These are phyloP conservation scores for Xylaria sp. DNA, from an alignment of 2,329 filamentous ascomycete species.

Conservation along the genomic window DNA sequence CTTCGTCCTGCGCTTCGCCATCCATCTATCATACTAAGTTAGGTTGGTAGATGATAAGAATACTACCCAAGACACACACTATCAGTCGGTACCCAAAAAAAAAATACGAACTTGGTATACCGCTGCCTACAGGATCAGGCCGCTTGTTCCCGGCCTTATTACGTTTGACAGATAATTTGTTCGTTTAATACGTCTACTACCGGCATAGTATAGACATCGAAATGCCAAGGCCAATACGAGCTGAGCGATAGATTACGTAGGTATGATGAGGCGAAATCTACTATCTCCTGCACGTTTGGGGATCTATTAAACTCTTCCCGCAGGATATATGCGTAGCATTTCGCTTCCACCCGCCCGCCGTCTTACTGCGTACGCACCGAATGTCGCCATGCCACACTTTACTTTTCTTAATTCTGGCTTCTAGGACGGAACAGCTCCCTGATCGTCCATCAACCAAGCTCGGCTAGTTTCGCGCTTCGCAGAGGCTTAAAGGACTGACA, in stretches of 20 bases:
- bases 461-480: slow-evolving; percentile 7
- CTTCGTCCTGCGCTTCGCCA: too few species aligned
- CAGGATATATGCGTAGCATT: slow-evolving; percentile 3
- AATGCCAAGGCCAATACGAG: slow-evolving; percentile 11
- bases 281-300: neutral
- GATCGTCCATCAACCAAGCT: slow-evolving; percentile 16
- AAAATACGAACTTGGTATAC: too few species aligned
- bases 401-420: neutral
- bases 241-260: neutral
- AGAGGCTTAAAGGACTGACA: neutral
- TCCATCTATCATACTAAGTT: too few species aligned
- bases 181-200: too few species aligned
- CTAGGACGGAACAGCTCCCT: slow-evolving; percentile 2
- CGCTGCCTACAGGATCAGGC: too few species aligned
- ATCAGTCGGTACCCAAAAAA: too few species aligned
- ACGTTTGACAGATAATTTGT: too few species aligned
- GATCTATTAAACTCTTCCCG: slow-evolving; percentile 4
- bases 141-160: too few species aligned
- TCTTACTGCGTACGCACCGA: neutral
- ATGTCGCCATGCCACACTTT: neutral
- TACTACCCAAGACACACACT: too few species aligned
- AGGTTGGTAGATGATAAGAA: too few species aligned
- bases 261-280: slow-evolving; percentile 4
- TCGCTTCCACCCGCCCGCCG: neutral
- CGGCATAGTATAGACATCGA: too few species aligned